Percentiles rank a stretch among this genome's conserved stretches.
These are phyloP conservation scores for Chlamydomonas schloesseri DNA, from an alignment of 139 green algal species.

Conservation along the genomic window DNA sequence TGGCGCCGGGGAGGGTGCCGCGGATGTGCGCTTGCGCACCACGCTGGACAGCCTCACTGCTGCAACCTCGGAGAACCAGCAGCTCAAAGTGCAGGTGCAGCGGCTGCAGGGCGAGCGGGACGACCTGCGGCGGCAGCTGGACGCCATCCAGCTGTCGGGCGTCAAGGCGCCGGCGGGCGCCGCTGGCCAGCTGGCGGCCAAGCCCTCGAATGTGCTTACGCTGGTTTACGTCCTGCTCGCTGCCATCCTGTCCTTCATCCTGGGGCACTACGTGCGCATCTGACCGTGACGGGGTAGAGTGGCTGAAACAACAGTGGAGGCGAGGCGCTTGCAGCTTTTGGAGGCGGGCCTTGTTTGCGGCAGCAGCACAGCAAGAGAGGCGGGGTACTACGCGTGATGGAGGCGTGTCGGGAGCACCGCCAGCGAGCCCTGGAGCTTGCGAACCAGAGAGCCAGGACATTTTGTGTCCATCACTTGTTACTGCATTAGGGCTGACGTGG, in stretches of 20 bases:
- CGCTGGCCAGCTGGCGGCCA: neutral
- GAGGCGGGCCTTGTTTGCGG: no score
- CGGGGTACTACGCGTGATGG: no score
- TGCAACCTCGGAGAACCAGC: conserved; percentile 33
- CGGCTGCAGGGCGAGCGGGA: conserved; percentile 48
- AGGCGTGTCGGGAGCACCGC: no score
- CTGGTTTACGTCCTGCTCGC: conserved; percentile 49
- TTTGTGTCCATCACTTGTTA: no score
- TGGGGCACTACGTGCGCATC: conserved; percentile 52
- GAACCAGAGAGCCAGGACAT: no score
- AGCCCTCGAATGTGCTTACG: neutral
- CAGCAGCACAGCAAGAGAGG: no score
- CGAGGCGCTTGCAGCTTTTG: neutral
- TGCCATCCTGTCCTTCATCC: conserved; percentile 55
- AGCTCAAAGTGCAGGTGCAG: conserved; percentile 30
- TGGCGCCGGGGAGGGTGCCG: neutral
- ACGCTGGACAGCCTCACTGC: conserved; percentile 19
- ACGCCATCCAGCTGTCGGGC: conserved; percentile 21
- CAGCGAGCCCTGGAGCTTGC: no score
- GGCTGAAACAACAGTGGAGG: no score
- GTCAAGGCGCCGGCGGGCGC: neutral
- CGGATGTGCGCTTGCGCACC: conserved; percentile 6
- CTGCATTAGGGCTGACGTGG: no score
- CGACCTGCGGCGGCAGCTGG: conserved; percentile 50
- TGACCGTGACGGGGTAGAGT: neutral